A percentile compares a stretch with the other conserved stretches of the same genome.
These are phyloP conservation scores for Coniferiporia sulphurascens DNA, from an alignment of 1,284 basidiomycete genomes.

Conservation along the genomic window DNA sequence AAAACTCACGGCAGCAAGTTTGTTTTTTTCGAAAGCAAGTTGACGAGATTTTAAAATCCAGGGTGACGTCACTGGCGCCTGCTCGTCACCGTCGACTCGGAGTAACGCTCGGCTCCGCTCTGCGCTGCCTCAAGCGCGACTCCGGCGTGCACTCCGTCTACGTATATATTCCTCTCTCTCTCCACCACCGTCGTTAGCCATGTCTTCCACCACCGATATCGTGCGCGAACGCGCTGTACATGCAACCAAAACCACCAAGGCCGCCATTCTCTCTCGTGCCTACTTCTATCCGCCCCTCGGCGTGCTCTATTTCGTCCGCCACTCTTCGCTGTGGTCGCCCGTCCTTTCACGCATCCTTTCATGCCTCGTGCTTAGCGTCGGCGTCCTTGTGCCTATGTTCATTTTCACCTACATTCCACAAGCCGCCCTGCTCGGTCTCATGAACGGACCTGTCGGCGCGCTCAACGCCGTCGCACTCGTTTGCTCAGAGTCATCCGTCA, in stretches of 20 bases:
- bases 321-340: conserved; percentile 19
- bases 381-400: conserved; percentile 34
- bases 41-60: background rate
- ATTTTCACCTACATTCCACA: conserved; percentile 45
- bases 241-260: conserved; percentile 6
- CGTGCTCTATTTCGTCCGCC: conserved; percentile 18
- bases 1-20: no score
- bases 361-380: conserved; percentile 17
- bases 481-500: conserved; percentile 32
- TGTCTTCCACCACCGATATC: conserved; percentile 10
- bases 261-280: conserved; percentile 13
- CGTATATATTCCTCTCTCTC: background rate
- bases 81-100: background rate
- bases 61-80: background rate
- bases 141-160: background rate
- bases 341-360: conserved; percentile 18
- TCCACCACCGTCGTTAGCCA: background rate
- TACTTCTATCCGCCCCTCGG: conserved; percentile 22
- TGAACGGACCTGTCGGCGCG: conserved; percentile 39
- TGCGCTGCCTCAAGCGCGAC: background rate
- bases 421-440: conserved; percentile 40
- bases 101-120: background rate
- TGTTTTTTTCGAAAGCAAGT: background rate
- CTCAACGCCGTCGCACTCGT: conserved; percentile 33
- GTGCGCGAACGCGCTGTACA: conserved; percentile 9